These are phyloP conservation scores for Erythrophleum fordii DNA, from an alignment of 306 rosid genomes.

Conservation along the genomic window DNA sequence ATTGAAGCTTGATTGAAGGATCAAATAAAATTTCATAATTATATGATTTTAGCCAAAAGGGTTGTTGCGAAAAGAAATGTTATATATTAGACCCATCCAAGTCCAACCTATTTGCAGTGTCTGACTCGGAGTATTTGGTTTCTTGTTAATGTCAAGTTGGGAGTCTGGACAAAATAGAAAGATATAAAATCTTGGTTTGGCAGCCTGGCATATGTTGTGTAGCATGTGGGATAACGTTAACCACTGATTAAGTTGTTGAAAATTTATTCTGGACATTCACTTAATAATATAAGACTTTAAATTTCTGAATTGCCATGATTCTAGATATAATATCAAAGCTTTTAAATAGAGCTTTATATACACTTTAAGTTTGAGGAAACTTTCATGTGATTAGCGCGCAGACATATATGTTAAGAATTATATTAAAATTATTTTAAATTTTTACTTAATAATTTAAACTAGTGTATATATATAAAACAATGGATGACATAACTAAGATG, in stretches of 20 bases:
- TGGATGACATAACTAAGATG: too few relatives aligned
- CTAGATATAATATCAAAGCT: too few relatives aligned
- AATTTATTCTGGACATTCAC: neutral
- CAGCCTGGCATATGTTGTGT: conserved; percentile 44
- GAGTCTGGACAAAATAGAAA: conserved; percentile 33
- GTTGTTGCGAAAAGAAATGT: neutral
- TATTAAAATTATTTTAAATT: too few relatives aligned
- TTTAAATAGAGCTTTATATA: too few relatives aligned
- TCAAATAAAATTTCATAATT: neutral
- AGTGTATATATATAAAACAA: too few relatives aligned
- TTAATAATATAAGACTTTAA: too few relatives aligned
- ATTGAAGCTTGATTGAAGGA: neutral
- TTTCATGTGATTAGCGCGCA: too few relatives aligned
- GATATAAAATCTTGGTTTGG: conserved; percentile 30
- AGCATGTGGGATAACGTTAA: conserved; percentile 35
- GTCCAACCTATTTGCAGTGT: neutral
- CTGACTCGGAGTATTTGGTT: neutral
- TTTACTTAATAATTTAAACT: too few relatives aligned
- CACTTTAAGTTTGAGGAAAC: too few relatives aligned
- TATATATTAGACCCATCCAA: neutral
- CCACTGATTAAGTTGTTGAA: neutral
- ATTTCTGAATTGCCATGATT: too few relatives aligned
- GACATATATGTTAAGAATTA: too few relatives aligned
- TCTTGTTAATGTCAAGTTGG: conserved; percentile 4
- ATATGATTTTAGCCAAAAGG: neutral